Conservation (phyloP, 371 early-diverging fungal species). For the Actinomortierella ambigua region DNA sequence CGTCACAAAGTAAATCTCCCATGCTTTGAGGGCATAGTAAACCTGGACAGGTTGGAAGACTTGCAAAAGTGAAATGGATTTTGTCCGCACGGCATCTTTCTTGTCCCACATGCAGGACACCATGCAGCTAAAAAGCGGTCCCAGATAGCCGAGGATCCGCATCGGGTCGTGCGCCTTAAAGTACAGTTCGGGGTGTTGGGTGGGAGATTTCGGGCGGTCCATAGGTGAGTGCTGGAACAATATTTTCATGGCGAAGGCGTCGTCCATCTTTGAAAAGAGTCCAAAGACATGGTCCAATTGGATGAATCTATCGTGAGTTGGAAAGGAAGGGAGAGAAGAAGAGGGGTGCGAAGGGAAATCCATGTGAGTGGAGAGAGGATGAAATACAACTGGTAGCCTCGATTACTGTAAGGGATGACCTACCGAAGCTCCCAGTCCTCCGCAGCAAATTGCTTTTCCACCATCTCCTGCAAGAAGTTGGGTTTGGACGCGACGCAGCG, state of each 20-base stretch:
- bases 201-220: no score
- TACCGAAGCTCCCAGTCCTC: constrained; percentile 32
- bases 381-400: no score
- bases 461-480: constrained; percentile 17
- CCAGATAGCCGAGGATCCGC: constrained; percentile 19
- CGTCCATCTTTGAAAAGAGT: constrained; percentile 42
- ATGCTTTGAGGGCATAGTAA: constrained; percentile 36
- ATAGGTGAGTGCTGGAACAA: constrained; percentile 17
- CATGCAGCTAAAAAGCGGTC: constrained; percentile 38
- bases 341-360: no score
- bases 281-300: constrained; percentile 36
- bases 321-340: no score
- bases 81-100: constrained; percentile 41
- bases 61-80: constrained; percentile 29
- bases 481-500: constrained; percentile 16
- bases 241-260: constrained; percentile 19
- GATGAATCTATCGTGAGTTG: constrained; percentile 17
- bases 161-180: no score
- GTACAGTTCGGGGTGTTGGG: no score
- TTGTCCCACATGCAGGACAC: constrained; percentile 47
- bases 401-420: no score
- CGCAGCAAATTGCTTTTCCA: constrained; percentile 13
- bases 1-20: constrained; percentile 37
- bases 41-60: constrained; percentile 40
- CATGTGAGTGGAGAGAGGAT: no score